phyloP scores from a whole-genome alignment of 2,329 filamentous ascomycete genomes.

The Phaeoacremonium minimum region DNA sequence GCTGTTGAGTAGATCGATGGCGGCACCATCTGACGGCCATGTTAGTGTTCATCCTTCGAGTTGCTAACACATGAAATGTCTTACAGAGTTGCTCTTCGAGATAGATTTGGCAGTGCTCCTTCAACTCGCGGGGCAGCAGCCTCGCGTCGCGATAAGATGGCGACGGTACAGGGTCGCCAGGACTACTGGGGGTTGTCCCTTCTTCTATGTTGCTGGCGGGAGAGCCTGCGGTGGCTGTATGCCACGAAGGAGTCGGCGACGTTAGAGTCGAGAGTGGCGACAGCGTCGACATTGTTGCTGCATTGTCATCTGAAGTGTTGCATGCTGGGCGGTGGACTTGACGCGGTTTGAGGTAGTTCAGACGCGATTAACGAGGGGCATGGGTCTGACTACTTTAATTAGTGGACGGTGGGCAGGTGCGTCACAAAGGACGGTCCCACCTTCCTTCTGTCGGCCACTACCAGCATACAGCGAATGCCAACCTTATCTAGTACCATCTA shows the following conservation, averaged over 20 bases:
- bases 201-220: constrained; percentile 1
- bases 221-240: constrained; percentile 6
- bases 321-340: background rate
- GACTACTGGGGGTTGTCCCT: constrained; percentile 11
- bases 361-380: no score
- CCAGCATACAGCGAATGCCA: no score
- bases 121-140: constrained; percentile 58
- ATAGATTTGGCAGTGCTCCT: constrained; percentile 64
- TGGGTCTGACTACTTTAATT: no score
- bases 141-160: constrained; percentile 46
- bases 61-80: constrained; percentile 2
- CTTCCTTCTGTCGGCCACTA: no score
- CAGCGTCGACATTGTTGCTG: constrained; percentile 17
- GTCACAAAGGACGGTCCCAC: no score
- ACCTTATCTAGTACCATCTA: no score
- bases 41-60: background rate
- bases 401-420: no score
- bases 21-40: constrained; percentile 40
- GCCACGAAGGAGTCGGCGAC: constrained; percentile 12
- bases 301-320: constrained; percentile 1
- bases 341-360: no score
- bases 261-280: constrained; percentile 18
- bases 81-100: constrained; percentile 65
- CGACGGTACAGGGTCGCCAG: constrained; percentile 9
- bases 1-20: constrained; percentile 60